Evolutionary conservation across 2,329 filamentous ascomycete species (phyloP), one percentile per base, ranked within the genome.

Genomic region (Aureobasidium sp.): DNA sequence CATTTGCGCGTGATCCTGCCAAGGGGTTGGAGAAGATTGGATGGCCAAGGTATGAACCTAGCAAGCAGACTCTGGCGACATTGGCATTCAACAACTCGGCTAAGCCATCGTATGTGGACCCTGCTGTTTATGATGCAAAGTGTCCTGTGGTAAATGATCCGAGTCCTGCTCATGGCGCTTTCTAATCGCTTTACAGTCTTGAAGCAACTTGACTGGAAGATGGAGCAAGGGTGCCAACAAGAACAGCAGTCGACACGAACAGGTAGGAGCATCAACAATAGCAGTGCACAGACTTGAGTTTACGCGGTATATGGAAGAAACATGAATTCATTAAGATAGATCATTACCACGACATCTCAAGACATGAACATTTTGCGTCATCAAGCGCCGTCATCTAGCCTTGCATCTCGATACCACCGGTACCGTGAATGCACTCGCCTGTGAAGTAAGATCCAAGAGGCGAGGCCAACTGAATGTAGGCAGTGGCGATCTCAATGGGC

Each of bases 21-120:
- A 62, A 66, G 44, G 73, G 73, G 0, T 62, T 76, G 31, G 61
- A 62, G 22, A 56, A 51, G 12, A 59, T 76, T 31, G 74, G 74
- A 0, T 79, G 76, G 75, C 76, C 76, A 3, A 41, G 20, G 55
- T 79, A 72, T 29, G 51, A 42, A 4, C 27, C 56, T 7, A 29
- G 31, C 6, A 57, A 34, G 15, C 22, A 69, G 61, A 70, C 65
- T 6, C 56, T 75, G 48, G 56, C 72, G 17, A 63, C 67, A 25
- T 64, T 74, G 31, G 73, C 69, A 5, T 52, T 61, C 20, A 56
- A 65, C 11, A 74, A 75, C 41, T 48, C 47, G 4, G 65, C 69
- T 2, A 49, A 49, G n/a, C 51, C 66, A 3, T 56, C 56, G 1
- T 68, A 73, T 44, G 68, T 70, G 25, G 63, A 66, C 36, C 71